Evolutionary conservation across 225 moss, liverwort and hornwort species (phyloP).

Genomic region (Marchantia paleacea): DNA sequence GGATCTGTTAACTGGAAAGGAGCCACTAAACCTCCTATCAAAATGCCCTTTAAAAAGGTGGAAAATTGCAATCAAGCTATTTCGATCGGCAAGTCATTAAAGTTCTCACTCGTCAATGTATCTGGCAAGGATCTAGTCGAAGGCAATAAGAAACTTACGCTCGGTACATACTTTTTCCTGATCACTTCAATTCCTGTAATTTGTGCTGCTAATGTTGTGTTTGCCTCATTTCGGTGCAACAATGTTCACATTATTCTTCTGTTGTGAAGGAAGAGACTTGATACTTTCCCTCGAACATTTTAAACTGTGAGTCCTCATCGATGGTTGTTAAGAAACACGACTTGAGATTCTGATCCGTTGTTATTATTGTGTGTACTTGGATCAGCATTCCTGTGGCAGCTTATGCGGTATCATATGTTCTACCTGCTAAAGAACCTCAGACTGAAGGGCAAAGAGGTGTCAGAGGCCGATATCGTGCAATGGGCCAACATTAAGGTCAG

Average conservation of each 20-base stretch:
- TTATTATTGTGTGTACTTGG: constrained; percentile 5
- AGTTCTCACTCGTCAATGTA: constrained; percentile 95
- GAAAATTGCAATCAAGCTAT: constrained; percentile 99
- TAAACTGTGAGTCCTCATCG: not conserved
- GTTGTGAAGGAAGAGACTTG: not conserved
- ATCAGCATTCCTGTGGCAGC: constrained; percentile 92
- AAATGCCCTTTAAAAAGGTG: constrained; percentile 93
- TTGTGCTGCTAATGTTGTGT: not conserved
- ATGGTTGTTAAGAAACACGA: not conserved
- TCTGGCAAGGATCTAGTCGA: constrained; percentile 91
- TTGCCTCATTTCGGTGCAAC: not conserved
- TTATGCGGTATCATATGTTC: constrained; percentile 81
- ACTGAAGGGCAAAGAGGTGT: constrained; percentile 81
- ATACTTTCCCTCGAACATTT: not conserved
- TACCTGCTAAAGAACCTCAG: constrained; percentile 78
- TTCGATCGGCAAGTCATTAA: constrained; percentile 72
- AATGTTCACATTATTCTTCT: not conserved
- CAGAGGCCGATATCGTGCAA: constrained; percentile 84
- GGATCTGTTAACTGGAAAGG: constrained; percentile 84
- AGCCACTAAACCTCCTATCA: constrained; percentile 84
- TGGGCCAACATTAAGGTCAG: constrained; percentile 95
- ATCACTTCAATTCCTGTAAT: no score
- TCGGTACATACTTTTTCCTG: constrained; percentile 52
- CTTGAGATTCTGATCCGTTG: not conserved
- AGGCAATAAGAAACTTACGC: constrained; percentile 93